Conservation (phyloP, 805 yeast species). For the Candida dendrica region DNA sequence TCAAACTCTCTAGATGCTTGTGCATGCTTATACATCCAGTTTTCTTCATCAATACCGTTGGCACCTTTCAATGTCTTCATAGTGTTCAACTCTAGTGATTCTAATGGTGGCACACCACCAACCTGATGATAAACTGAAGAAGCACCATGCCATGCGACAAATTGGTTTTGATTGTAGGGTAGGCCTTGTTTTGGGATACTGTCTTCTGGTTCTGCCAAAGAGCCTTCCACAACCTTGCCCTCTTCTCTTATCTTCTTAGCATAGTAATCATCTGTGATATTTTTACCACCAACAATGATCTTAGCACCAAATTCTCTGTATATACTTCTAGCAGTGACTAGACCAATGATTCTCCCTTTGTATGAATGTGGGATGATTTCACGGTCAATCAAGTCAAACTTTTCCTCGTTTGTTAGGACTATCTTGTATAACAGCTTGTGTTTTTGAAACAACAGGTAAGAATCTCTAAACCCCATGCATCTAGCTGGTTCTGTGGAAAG, state of each 20-base stretch:
- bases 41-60: slow-evolving; percentile 45
- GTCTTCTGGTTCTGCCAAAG: slow-evolving; percentile 63
- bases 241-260: slow-evolving; percentile 43
- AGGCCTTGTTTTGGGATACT: slow-evolving; percentile 33
- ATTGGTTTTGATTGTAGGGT: slow-evolving; percentile 40
- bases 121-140: slow-evolving; percentile 31
- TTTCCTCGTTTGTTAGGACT: slow-evolving; percentile 68
- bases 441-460: slow-evolving; percentile 81
- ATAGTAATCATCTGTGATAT: slow-evolving; percentile 84
- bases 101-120: slow-evolving; percentile 11
- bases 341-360: slow-evolving; percentile 81
- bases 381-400: slow-evolving; percentile 72
- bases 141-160: slow-evolving; percentile 48
- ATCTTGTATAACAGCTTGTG: slow-evolving; percentile 72
- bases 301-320: slow-evolving; percentile 90
- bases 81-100: slow-evolving; percentile 15
- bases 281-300: slow-evolving; percentile 70
- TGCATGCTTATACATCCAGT: slow-evolving; percentile 84
- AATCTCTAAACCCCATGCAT: slow-evolving; percentile 88
- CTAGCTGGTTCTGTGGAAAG: slow-evolving; percentile 95
- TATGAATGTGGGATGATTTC: slow-evolving; percentile 83
- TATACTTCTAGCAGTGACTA: slow-evolving; percentile 85
- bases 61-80: slow-evolving; percentile 15
- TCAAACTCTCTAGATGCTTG: slow-evolving; percentile 71
- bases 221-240: slow-evolving; percentile 65